Evolutionary conservation across 2,329 filamentous ascomycete genomes (phyloP).

Genomic region (Knoxdaviesia capensis): DNA sequence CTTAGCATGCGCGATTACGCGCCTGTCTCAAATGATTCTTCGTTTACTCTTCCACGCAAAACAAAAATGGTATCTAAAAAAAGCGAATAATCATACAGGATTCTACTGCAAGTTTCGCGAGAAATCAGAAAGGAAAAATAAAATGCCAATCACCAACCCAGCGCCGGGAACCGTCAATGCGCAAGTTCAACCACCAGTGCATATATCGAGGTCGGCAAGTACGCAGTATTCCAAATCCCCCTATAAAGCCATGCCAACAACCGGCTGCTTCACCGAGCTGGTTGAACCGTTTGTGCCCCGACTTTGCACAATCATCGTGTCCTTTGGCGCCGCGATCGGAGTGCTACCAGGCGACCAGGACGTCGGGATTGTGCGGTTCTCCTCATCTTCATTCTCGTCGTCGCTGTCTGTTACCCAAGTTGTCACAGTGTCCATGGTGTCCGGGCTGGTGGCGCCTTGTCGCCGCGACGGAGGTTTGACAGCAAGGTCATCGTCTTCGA

Average conservation of each 20-base stretch:
- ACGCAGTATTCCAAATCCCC: background rate
- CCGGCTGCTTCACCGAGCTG: background rate
- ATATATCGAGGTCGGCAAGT: too few species aligned
- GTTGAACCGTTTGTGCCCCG: background rate
- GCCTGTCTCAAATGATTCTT: too few species aligned
- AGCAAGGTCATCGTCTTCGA: too few species aligned
- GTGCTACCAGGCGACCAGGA: slow-evolving; percentile 27
- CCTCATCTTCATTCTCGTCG: slow-evolving; percentile 9
- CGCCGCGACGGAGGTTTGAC: slow-evolving; percentile 11
- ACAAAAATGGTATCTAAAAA: background rate
- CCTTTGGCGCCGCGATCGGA: slow-evolving; percentile 17
- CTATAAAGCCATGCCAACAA: background rate
- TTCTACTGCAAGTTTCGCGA: background rate
- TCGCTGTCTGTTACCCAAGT: slow-evolving; percentile 24
- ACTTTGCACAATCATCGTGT: slow-evolving; percentile 15
- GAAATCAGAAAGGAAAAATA: too few species aligned
- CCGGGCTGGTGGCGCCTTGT: slow-evolving; percentile 18
- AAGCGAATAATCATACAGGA: background rate
- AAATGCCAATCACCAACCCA: too few species aligned
- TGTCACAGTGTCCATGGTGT: slow-evolving; percentile 25
- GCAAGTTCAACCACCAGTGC: too few species aligned
- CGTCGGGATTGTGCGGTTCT: slow-evolving; percentile 23
- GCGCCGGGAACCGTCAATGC: too few species aligned
- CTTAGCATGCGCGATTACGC: too few species aligned
- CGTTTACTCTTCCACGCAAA: too few species aligned